Percentiles rank a stretch among this genome's conserved stretches.
Evolutionary conservation across 2,329 filamentous ascomycete genomes (phyloP).

Genomic region (Ophiostoma sp.): DNA sequence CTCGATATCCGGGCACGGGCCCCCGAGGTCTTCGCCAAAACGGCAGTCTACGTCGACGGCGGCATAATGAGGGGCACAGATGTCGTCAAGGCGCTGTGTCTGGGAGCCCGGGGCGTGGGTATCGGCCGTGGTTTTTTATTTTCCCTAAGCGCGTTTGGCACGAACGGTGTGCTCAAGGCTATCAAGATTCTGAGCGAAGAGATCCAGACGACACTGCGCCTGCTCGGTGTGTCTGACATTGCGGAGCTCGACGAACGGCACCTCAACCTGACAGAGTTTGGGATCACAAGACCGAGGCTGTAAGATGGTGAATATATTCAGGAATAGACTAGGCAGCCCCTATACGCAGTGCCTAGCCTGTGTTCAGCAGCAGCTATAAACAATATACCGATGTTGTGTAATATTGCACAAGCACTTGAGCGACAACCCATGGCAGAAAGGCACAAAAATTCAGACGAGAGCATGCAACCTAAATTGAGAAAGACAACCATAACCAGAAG

Average conservation of each 20-base stretch:
- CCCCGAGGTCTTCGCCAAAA: neutral
- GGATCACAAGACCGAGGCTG: neutral
- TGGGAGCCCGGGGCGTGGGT: slow-evolving; percentile 44
- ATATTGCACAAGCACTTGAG: too few species aligned
- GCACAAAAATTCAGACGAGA: too few species aligned
- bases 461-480: too few species aligned
- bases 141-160: slow-evolving; percentile 39
- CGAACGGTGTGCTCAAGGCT: slow-evolving; percentile 38
- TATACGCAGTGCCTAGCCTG: too few species aligned
- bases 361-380: too few species aligned
- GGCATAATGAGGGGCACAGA: slow-evolving; percentile 44
- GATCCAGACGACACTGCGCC: slow-evolving; percentile 22
- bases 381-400: too few species aligned
- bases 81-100: slow-evolving; percentile 43
- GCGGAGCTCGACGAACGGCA: neutral
- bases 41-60: slow-evolving; percentile 43
- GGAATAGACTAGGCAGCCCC: too few species aligned
- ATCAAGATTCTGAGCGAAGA: slow-evolving; percentile 26
- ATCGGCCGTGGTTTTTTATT: slow-evolving; percentile 51
- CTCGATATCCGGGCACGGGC: neutral
- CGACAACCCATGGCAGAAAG: too few species aligned
- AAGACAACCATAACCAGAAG: too few species aligned
- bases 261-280: neutral
- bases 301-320: neutral
- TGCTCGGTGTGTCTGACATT: slow-evolving; percentile 1